Evolutionary conservation across 75 land plant species (phyloP).

Genomic region (Cupressus sempervirens): DNA sequence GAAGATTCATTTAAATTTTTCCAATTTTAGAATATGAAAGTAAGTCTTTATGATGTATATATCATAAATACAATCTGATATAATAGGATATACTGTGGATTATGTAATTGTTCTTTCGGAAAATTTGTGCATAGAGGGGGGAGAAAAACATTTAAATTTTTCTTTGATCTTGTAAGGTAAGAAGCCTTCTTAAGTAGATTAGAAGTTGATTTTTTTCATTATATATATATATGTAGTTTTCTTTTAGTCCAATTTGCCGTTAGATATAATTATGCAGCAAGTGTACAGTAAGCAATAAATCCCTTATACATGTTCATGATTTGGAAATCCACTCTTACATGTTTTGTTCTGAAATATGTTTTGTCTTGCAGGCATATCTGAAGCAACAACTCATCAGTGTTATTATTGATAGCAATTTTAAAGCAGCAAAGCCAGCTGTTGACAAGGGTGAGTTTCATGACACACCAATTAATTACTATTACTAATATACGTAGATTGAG

Average conservation of each 20-base stretch:
- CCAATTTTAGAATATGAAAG: not conserved
- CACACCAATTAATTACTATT: not conserved
- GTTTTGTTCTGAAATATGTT: not conserved
- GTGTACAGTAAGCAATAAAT: not conserved
- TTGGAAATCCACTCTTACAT: not conserved
- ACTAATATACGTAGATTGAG: not conserved
- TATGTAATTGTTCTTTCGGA: not conserved
- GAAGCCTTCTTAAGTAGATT: constrained; percentile 1
- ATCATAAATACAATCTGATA: not conserved
- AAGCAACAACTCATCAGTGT: constrained; percentile 8
- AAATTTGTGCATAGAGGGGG: not conserved
- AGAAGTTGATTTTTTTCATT: not conserved
- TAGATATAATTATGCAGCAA: not conserved
- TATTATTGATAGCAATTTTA: constrained; percentile 7
- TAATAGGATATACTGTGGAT: not conserved
- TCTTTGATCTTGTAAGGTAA: not conserved
- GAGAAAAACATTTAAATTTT: not conserved
- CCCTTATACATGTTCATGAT: not conserved
- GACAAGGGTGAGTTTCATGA: constrained; percentile 1
- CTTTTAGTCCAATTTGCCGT: not conserved
- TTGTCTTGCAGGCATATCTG: constrained; percentile 10
- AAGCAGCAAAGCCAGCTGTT: not conserved
- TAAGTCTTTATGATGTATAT: not conserved
- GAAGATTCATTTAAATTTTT: not conserved
- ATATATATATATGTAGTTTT: not conserved